Evolutionary conservation across 2,329 filamentous ascomycete genomes (phyloP).

Genomic region (Neopestalotiopsis sp.): DNA sequence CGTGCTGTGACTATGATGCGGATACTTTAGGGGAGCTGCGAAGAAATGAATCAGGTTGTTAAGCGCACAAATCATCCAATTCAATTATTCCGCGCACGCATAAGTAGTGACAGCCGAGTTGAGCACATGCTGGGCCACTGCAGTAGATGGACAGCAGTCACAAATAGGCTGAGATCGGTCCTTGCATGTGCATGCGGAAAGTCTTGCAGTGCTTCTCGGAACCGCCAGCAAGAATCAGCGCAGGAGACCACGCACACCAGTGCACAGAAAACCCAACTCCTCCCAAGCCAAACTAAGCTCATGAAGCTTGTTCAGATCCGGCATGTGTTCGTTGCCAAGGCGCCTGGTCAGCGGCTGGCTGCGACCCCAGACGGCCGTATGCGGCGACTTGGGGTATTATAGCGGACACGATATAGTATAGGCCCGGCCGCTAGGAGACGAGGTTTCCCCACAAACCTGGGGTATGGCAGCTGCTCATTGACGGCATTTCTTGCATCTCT

Average conservation of each 20-base stretch:
- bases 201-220: background rate
- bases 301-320: slow-evolving; percentile 9
- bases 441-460: slow-evolving; percentile 16
- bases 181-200: background rate
- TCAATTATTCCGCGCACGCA: background rate
- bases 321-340: slow-evolving; percentile 15
- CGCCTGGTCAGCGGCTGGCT: background rate
- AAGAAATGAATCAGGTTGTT: too few species aligned
- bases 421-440: background rate
- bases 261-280: background rate
- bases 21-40: too few species aligned
- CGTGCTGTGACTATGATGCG: too few species aligned
- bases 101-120: background rate
- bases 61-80: too few species aligned
- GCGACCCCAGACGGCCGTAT: slow-evolving; percentile 12
- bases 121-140: background rate
- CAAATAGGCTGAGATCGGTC: background rate
- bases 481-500: slow-evolving; percentile 4
- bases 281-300: background rate
- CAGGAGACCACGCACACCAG: background rate
- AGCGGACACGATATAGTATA: slow-evolving; percentile 4
- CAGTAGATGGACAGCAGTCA: background rate
- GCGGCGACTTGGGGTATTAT: slow-evolving; percentile 3
- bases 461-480: slow-evolving; percentile 5
- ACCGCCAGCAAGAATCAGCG: background rate